Evolutionary conservation across 371 early-diverging fungal species (phyloP).

Genomic region (Apophysomyces elegans): DNA sequence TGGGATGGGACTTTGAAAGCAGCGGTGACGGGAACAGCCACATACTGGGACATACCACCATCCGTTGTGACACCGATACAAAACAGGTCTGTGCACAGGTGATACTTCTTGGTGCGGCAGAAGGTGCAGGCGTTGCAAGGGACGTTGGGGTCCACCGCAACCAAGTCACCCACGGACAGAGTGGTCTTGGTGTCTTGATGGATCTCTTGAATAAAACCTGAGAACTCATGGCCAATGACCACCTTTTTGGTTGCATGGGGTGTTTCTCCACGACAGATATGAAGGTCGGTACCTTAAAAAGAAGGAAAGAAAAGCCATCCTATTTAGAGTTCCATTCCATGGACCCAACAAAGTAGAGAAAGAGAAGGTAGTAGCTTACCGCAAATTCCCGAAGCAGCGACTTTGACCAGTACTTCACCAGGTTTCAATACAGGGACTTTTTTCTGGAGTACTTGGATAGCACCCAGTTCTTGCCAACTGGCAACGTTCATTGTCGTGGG

Average conservation of each 20-base stretch:
- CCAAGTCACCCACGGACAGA: conserved; percentile 45
- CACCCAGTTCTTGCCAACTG: conserved; percentile 56
- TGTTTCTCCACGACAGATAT: conserved; percentile 62
- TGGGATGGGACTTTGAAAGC: conserved; percentile 41
- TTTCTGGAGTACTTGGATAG: conserved; percentile 47
- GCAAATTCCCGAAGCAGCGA: conserved; percentile 63
- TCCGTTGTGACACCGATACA: conserved; percentile 58
- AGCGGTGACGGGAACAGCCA: conserved; percentile 49
- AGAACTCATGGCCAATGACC: conserved; percentile 62
- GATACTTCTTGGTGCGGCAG: conserved; percentile 56
- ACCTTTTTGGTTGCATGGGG: conserved; percentile 57
- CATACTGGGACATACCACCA: conserved; percentile 64
- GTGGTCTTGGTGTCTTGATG: conserved; percentile 43
- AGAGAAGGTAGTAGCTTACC: conserved; percentile 30
- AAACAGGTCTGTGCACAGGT: conserved; percentile 48
- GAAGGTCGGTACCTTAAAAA: conserved; percentile 52
- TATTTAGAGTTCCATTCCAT: background rate
- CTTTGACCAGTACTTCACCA: conserved; percentile 54
- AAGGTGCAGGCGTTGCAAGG: conserved; percentile 57
- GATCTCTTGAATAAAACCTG: conserved; percentile 54
- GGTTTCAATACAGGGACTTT: conserved; percentile 40
- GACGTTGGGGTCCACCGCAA: conserved; percentile 58
- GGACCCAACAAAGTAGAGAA: background rate
- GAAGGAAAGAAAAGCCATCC: background rate
- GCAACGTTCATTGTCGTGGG: conserved; percentile 45